Percentiles rank a stretch among this genome's conserved stretches.
These are phyloP conservation scores for Ascochyta pisi DNA, from an alignment of 2,329 filamentous ascomycete species.

Conservation along the genomic window DNA sequence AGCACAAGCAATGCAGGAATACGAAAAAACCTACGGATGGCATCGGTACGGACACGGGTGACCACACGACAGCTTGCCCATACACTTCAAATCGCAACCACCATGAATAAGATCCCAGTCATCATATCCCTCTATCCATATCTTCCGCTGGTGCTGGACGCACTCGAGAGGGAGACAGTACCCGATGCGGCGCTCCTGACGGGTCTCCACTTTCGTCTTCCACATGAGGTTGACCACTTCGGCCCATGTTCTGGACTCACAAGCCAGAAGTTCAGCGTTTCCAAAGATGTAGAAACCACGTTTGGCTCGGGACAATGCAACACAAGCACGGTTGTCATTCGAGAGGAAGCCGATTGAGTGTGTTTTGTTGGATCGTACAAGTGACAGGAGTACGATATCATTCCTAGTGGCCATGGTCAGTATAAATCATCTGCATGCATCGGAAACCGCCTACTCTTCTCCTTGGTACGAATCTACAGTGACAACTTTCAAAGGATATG, in stretches of 20 bases:
- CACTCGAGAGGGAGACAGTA: conserved; percentile 70
- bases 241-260: conserved; percentile 59
- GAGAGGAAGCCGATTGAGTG: conserved; percentile 75
- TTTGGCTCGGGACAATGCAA: conserved; percentile 73
- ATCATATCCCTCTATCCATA: conserved; percentile 53
- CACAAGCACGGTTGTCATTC: conserved; percentile 68
- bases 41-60: conserved; percentile 45
- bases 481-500: conserved; percentile 63
- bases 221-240: conserved; percentile 58
- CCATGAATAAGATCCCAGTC: conserved; percentile 43
- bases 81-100: conserved; percentile 39
- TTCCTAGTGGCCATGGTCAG: conserved; percentile 56
- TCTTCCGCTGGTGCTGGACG: conserved; percentile 61
- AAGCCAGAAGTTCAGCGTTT: conserved; percentile 65
- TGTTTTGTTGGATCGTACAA: conserved; percentile 72
- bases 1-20: background rate
- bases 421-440: background rate
- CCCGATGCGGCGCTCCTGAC: conserved; percentile 51
- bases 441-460: conserved; percentile 5
- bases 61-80: conserved; percentile 40
- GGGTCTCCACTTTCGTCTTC: conserved; percentile 38
- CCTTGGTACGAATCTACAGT: conserved; percentile 92
- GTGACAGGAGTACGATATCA: conserved; percentile 78
- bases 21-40: conserved; percentile 34
- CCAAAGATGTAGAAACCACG: conserved; percentile 87